Evolutionary conservation across 169 alveolate genomes (phyloP), one percentile per base, ranked within the genome.

Genomic region (Eimeria acervulina): DNA sequence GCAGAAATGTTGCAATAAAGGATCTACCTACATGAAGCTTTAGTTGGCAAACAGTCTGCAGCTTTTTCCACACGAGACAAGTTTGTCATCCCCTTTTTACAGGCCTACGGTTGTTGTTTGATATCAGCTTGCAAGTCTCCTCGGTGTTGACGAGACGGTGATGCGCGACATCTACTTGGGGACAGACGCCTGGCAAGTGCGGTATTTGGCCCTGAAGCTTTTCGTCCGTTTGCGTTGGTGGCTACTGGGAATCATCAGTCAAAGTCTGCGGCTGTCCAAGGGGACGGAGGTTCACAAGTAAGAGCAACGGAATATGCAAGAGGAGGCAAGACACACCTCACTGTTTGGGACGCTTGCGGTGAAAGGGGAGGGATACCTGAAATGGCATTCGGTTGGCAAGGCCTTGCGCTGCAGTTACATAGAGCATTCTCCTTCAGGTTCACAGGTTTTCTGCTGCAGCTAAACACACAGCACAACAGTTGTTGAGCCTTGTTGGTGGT

Each of bases 201-300:
- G 80, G 31, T 61, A 55, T 61, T 55, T 85, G 63, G 80, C 81
- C 15, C 61, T 85, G n/a, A 85, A 85, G 80, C 93, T 85, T 19
- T 85, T 85, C 31, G 93, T 59, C 38, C 59, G 93, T 10, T 28
- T 85, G 76, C 76, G 93, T 17, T 85, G 93, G 93, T 85, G 93
- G 93, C 61, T 85, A 6, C 80, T 85, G 52, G 93, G 93, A 55
- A 61, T 85, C 38, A 85, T 85, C 61, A 13, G 93, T 13, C 81
- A 85, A 33, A 85, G 81, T 26, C 63, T 85, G 76, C 47, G 63
- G 63, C 61, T 85, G 26, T 7, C 63, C 93, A 85, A 85, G 38
- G 21, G 15, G 23, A 8, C 93, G 31, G 55, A 55, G 47, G 81
- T 85, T 55, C 93, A 85, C 80, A 85, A 40, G 93, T 85, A 21